Evolutionary conservation across 345 rosid species (phyloP), one percentile per base, ranked within the genome.

Genomic region (Sonneratia caseolaris): DNA sequence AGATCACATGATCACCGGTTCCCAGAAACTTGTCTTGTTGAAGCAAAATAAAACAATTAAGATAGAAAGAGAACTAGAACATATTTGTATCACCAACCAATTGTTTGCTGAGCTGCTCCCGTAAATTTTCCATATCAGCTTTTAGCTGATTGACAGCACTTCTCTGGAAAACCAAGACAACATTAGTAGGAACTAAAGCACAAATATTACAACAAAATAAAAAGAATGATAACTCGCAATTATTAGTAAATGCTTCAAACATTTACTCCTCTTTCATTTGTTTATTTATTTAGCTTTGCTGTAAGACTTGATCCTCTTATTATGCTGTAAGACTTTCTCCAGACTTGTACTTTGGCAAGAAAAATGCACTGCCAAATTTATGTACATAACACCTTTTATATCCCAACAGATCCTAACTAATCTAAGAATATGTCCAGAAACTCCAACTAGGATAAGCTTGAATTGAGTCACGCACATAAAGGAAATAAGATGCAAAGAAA

Each of bases 131-230:
- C 91, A 90, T 88, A 74, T 95, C 97, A 71, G 84, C 89, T 77
- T 95, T 95, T 70, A 95, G 87, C 82, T 88, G 96, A 86, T 92
- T 89, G 84, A 92, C 94, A 85, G 79, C 78, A 78, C 88, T 81
- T 89, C 99, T 88, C 99, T 92, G 89, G 68, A 71, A 67, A 68
- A 79, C 71, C 79, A 66, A 79, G 36, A 3, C 35, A 32, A 51
- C 22, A 5, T 27, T 35, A 9, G 37, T 15, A 51, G 68, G 18
- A 57, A 68, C 37, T 43, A 68, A 68, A 68, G 22, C 43, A 43
- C 14, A 62, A 67, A 38, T 43, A 38, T 9, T 4, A 14, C 48
- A 67, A 68, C 21, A 68, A 19, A 68, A 68, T 3, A 22, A 19
- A 42, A 45, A 24, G 7, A 68, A 68, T 1, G 5, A 24, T 43